phyloP scores from a whole-genome alignment of 179 eudicot species.

The Amaranthus tricolor region DNA sequence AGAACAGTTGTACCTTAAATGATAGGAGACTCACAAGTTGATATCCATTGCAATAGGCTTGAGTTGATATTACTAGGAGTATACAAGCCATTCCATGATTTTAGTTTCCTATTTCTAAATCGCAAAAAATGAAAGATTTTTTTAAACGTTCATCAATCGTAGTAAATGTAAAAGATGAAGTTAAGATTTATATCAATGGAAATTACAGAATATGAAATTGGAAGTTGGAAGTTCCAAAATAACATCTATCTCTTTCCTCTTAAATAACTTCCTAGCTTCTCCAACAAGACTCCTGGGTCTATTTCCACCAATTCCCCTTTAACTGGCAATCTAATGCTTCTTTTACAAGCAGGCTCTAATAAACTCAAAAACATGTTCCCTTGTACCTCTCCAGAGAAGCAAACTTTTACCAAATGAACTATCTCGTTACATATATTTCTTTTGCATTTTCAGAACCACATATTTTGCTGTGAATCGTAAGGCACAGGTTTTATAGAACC shows the following conservation, averaged over 20 bases:
- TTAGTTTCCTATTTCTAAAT: too few species aligned
- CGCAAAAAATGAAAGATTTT: too few species aligned
- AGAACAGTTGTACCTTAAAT: neutral
- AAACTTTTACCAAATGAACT: neutral
- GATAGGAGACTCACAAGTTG: neutral
- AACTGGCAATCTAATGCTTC: too few species aligned
- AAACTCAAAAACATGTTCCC: neutral
- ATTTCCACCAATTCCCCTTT: too few species aligned
- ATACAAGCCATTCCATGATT: too few species aligned
- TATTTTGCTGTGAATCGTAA: neutral
- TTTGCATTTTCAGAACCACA: slow-evolving; percentile 1
- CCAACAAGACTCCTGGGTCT: neutral
- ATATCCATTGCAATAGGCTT: too few species aligned
- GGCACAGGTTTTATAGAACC: neutral
- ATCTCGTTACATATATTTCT: neutral
- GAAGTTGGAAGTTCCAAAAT: neutral
- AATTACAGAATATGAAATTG: too few species aligned
- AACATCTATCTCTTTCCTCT: neutral
- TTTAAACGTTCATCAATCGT: too few species aligned
- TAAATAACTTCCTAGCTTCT: neutral
- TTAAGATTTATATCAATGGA: too few species aligned
- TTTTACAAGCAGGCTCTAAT: too few species aligned
- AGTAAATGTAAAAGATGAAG: too few species aligned
- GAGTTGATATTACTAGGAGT: too few species aligned
- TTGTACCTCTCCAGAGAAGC: neutral